phyloP scores from a whole-genome alignment of 2,329 filamentous ascomycete genomes.

The Akanthomyces uredinophilus region DNA sequence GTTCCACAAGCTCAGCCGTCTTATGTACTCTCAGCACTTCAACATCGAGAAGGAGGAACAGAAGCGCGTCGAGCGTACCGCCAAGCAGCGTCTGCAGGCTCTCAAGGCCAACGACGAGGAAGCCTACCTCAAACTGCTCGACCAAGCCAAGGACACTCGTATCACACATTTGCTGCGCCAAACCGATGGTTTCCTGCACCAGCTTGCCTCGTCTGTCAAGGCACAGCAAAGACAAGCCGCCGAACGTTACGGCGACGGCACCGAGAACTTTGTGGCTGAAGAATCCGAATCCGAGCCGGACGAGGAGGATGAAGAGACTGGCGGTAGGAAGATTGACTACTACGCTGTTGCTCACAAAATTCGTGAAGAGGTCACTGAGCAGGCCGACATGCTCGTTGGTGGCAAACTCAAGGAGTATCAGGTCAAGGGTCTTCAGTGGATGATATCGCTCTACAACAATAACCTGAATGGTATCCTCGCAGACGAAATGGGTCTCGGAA shows the following conservation, averaged over 20 bases:
- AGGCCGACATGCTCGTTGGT: slow-evolving; percentile 83
- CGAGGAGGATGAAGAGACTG: slow-evolving; percentile 64
- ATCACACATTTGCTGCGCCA: slow-evolving; percentile 96
- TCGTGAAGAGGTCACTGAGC: slow-evolving; percentile 82
- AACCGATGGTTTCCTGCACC: slow-evolving; percentile 94
- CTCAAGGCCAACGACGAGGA: slow-evolving; percentile 99
- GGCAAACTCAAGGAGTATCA: slow-evolving; percentile 96
- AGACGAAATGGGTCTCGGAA: slow-evolving; percentile 99
- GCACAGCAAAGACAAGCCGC: slow-evolving; percentile 82
- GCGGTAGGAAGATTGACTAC: slow-evolving; percentile 86
- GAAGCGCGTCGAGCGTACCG: slow-evolving; percentile 94
- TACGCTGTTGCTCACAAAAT: slow-evolving; percentile 96
- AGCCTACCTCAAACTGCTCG: slow-evolving; percentile 94
- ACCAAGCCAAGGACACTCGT: slow-evolving; percentile 98
- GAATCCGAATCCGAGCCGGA: slow-evolving; percentile 63
- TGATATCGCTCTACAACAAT: slow-evolving; percentile 99
- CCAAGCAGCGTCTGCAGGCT: slow-evolving; percentile 98
- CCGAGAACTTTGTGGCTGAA: slow-evolving; percentile 41
- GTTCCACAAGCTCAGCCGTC: slow-evolving; percentile 77
- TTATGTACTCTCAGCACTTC: slow-evolving; percentile 86
- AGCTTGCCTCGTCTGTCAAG: slow-evolving; percentile 91
- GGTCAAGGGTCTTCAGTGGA: slow-evolving; percentile 97
- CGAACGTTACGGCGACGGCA: slow-evolving; percentile 68
- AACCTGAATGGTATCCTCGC: slow-evolving; percentile 98
- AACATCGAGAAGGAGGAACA: slow-evolving; percentile 99